Evolutionary conservation across 805 yeast genomes (phyloP).

Genomic region (Teunomyces gatunensis): DNA sequence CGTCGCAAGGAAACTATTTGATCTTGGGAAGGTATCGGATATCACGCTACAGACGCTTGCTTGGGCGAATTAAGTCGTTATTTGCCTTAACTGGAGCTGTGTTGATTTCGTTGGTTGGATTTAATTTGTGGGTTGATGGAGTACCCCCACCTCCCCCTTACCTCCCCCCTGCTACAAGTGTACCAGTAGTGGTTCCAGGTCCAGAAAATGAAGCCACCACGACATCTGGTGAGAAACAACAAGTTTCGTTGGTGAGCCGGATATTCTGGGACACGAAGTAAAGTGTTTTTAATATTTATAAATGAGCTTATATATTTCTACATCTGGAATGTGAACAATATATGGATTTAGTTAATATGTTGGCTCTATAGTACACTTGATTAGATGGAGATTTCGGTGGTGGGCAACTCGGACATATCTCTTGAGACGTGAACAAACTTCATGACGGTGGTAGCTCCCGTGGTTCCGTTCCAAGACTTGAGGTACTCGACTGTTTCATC

Average conservation of each 20-base stretch:
- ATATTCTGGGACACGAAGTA: conserved; percentile 1
- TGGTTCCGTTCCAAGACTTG: conserved; percentile 76
- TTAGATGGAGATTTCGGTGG: conserved; percentile 11
- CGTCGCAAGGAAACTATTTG: conserved; percentile 10
- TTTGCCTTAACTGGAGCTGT: conserved; percentile 28
- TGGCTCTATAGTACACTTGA: neutral
- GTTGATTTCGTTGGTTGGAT: conserved; percentile 17
- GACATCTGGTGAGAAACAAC: no score
- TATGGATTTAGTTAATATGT: neutral
- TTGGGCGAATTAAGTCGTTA: conserved; percentile 14
- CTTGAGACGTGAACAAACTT: conserved; percentile 43
- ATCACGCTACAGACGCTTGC: conserved; percentile 3
- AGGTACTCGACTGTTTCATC: conserved; percentile 55
- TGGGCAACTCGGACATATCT: conserved; percentile 24
- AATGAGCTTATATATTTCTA: neutral
- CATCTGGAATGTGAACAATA: conserved; percentile 4
- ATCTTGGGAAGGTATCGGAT: conserved; percentile 6
- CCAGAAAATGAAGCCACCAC: neutral
- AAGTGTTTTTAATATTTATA: no score
- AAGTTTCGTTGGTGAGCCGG: neutral
- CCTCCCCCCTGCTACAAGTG: neutral
- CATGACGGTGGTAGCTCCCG: conserved; percentile 71
- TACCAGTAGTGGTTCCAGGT: neutral
- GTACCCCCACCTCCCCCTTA: neutral
- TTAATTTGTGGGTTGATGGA: conserved; percentile 25